Evolutionary conservation across 202 grass and related monocot genomes (phyloP).

Genomic region (Brachypodium distachyon): DNA sequence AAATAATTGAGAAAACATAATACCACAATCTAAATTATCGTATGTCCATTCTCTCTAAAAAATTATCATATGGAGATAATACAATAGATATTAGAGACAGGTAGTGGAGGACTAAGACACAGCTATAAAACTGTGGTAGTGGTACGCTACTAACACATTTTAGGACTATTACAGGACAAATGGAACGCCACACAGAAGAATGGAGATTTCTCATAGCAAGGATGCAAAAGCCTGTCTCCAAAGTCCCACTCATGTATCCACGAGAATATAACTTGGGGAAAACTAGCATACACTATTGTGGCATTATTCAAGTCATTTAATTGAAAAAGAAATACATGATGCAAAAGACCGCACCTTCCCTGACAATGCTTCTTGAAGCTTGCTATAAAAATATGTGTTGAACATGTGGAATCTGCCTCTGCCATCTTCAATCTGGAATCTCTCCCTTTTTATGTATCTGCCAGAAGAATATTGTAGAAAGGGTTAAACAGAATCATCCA

Average conservation of each 20-base stretch:
- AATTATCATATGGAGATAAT: slow-evolving; percentile 12
- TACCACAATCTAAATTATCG: too few species aligned
- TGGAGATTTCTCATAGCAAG: neutral
- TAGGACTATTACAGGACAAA: neutral
- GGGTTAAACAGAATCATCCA: slow-evolving; percentile 1
- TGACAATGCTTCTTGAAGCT: slow-evolving; percentile 70
- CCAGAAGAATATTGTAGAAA: slow-evolving; percentile 23
- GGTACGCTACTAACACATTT: neutral
- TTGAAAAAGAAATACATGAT: slow-evolving; percentile 1
- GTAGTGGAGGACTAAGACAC: neutral
- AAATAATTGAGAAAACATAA: neutral
- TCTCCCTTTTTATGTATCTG: slow-evolving; percentile 61
- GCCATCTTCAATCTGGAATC: slow-evolving; percentile 13
- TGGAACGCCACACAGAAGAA: neutral
- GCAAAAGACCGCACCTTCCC: slow-evolving; percentile 32
- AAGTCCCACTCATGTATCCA: slow-evolving; percentile 5
- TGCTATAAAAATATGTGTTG: slow-evolving; percentile 91
- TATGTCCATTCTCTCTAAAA: too few species aligned
- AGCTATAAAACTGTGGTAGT: neutral
- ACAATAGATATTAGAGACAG: neutral
- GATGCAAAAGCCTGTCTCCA: neutral
- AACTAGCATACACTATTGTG: neutral
- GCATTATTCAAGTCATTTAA: neutral
- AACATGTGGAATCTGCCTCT: slow-evolving; percentile 69
- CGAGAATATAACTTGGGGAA: neutral